Conservation (phyloP, 176 grass and related monocot species). For the Cenchrus purpureus region DNA sequence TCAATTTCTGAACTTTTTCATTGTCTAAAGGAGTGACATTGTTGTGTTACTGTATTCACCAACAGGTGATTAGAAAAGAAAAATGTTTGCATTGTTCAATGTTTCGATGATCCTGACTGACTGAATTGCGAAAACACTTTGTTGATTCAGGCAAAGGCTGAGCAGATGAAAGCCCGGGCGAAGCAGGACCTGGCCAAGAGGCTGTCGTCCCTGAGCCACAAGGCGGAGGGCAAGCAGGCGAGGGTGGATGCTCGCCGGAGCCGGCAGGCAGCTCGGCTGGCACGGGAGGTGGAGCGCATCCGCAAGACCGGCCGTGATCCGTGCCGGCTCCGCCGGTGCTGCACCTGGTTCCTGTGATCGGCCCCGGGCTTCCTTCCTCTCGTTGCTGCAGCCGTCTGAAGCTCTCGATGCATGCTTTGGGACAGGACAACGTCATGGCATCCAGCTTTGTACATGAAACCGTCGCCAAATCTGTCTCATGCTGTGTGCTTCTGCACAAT, state of each 20-base stretch:
- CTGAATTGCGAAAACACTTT: background rate
- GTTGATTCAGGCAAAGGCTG: constrained; percentile 63
- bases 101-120: background rate
- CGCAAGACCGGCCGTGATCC: constrained; percentile 59
- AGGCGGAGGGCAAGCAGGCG: constrained; percentile 69
- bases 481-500: background rate
- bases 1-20: background rate
- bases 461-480: background rate
- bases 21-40: background rate
- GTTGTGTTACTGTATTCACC: background rate
- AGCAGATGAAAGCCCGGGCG: constrained; percentile 64
- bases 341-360: constrained; percentile 69
- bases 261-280: constrained; percentile 54
- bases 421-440: no score
- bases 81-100: no score
- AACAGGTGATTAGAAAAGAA: background rate
- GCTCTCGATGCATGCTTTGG: background rate
- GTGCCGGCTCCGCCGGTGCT: constrained; percentile 50
- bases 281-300: constrained; percentile 76
- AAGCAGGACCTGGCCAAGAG: constrained; percentile 62
- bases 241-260: constrained; percentile 60
- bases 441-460: constrained; percentile 47
- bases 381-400: background rate
- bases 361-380: no score
- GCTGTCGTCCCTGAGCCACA: constrained; percentile 44